Evolutionary conservation across 1,139 yeast species (phyloP), one percentile per base, ranked within the genome.

Genomic region (Debaryomycetaceae sp.): DNA sequence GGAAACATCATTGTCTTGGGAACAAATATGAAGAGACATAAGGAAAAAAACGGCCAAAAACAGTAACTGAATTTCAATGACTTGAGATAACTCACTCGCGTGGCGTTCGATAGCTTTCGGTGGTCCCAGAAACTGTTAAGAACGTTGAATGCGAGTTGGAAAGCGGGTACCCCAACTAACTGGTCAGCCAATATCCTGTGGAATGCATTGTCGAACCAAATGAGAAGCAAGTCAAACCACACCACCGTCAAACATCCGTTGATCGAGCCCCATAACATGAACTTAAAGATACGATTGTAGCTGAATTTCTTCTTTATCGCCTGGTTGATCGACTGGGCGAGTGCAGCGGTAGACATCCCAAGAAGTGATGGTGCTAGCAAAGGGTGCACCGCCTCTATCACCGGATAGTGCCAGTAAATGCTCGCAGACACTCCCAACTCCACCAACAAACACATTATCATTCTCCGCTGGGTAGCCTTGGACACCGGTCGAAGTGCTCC

Each of bases 261-360:
- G 40, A 82, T 65, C 13, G 69, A 59, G n/a, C 88, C 88, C 87
- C 87, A 83, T 1, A 75, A 58, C 48, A 72, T 57, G 53, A 82
- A 82, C 53, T 82, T 81, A 43, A 68, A 43, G 27, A 80, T 66
- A 42, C 70, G 68, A 44, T 64, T 68, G 14, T 70, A 53, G 44
- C 69, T 70, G 46, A 71, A 70, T 38, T 71, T 68, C 45, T 67
- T 67, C 52, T 69, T 72, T 37, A 62, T 62, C 43, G 70, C 69
- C 55, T 81, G 86, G 47, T 74, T 78, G 24, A 79, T 56, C 0
- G 85, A 71, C 56, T 82, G 87, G 0, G 85, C 86, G 48, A 81
- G 58, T 9, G 80, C 76, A 0, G 84, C 81, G 0, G 84, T 75
- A 3, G 69, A 57, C 8, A 72, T 61, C 0, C 83, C 82, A 43